Evolutionary conservation across 495 filamentous ascomycete species (phyloP).

Genomic region (Trichoderma gamsii): DNA sequence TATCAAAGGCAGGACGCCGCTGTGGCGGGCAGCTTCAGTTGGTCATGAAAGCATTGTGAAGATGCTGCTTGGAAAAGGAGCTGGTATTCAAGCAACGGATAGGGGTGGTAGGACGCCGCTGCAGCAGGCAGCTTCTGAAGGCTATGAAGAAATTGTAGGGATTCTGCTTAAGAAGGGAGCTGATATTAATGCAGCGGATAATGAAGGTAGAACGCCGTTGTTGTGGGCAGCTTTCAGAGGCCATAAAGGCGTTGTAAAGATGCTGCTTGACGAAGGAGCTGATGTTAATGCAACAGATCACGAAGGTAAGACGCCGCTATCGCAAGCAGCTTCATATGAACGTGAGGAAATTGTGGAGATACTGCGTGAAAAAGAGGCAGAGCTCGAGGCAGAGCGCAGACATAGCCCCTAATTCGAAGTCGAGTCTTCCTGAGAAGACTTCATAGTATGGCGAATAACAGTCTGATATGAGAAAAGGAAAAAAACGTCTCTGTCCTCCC

Average conservation of each 20-base stretch:
- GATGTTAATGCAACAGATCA: neutral
- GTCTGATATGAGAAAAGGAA: too few species aligned
- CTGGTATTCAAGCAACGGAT: too few species aligned
- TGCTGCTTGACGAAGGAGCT: neutral
- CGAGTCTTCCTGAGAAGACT: too few species aligned
- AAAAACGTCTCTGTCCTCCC: too few species aligned
- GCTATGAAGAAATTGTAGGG: neutral
- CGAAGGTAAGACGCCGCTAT: conserved; percentile 2
- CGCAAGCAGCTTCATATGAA: neutral
- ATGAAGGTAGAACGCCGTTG: neutral
- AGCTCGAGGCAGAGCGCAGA: too few species aligned
- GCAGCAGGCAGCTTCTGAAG: neutral
- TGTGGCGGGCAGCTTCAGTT: neutral
- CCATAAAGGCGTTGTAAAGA: neutral
- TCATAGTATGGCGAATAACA: too few species aligned
- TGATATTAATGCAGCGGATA: neutral
- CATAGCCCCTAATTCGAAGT: too few species aligned
- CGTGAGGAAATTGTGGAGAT: neutral
- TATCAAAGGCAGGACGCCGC: conserved; percentile 6
- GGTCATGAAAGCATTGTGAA: neutral
- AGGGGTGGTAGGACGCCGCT: neutral
- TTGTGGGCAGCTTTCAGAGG: neutral
- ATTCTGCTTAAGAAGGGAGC: conserved; percentile 3
- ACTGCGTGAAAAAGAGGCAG: too few species aligned
- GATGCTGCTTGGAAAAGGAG: too few species aligned